Evolutionary conservation across 75 land plant genomes (phyloP), one percentile per base, ranked within the genome.

Genomic region (Pseudotsuga menziesii): DNA sequence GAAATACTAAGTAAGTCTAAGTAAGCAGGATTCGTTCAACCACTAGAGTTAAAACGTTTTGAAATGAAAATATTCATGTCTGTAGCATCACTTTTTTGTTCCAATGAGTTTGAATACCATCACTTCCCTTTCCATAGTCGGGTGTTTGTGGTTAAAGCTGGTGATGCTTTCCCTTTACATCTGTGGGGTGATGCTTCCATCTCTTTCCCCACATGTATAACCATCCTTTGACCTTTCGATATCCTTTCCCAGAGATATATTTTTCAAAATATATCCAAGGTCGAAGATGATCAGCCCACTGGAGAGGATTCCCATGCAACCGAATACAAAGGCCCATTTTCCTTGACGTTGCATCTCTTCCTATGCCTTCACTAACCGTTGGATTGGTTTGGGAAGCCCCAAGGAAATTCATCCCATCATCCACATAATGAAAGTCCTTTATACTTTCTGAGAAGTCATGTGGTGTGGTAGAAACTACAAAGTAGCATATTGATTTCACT

Each of bases 271-370:
- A 73, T 14, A 96, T 90, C 94, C 91, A 94, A 61, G 75, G 83
- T 25, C 98, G 88, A 23, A 77, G 62, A 3, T 20, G 22, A 57
- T 91, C 94, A 66, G 74, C 76, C 97, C 98, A 96, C 78, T 96
- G 98, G 56, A 97, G 85, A n/a, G 97, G 98, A 48, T 97, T 96
- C 14, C 98, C 98, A 76, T 96, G 98, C 61, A 93, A 71, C 20
- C 78, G 77, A 63, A 95, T 77, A 17, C 82, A 86, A 15, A 93
- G 73, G 55, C 80, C 83, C n/a, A 35, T 20, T 20, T 67, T 78
- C n/a, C 82, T 75, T 8, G 64, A 58, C 14, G 25, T 14, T 3
- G 87, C 77, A 13, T 81, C 83, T 15, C 77, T 80, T 5, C 82
- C 86, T 25, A 94, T 77, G 35, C 87, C 86, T 29, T 88, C 77